Evolutionary conservation across 2,329 filamentous ascomycete genomes (phyloP), one percentile per base, ranked within the genome.

Genomic region (Curvularia spicifera): DNA sequence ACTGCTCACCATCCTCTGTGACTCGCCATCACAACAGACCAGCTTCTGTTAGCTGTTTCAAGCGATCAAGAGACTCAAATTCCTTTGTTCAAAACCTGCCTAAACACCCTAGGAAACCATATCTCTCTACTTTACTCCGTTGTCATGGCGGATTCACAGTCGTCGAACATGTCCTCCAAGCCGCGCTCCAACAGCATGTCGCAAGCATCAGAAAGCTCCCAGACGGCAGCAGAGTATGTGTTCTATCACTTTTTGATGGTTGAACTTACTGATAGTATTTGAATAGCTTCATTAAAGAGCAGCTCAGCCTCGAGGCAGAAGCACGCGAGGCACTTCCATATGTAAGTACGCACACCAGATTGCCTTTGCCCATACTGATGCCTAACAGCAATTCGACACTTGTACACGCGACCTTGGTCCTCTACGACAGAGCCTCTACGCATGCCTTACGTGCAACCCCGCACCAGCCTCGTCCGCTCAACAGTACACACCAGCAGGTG

Each of bases 261-360:
- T 15, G 29, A 10, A 4, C 1, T 24, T n/a, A 31, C 56, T 65
- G 22, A 64, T 2, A 15, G 18, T 5, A n/a, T 9, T 15, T 1
- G 4, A 26, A 51, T 20, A 94, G 91, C 28, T 98, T 96, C 75
- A 92, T 99, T 66, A 87, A 91, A 69, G 88, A 88, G 54, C 95
- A 99, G 75, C 88, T 97, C 72, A 88, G 89, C 66, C 88, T 99
- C 52, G 95, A 99, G 79, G 91, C 91, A 20, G 95, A 99, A 79
- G 95, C 95, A 46, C 92, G 93, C 68, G 94, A 99, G 82, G 91
- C 91, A 60, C 85, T 99, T 6, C 95, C 95, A 65, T 99, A 97
- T 75, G 92, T 96, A 80, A 71, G 87, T 67, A 31, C 42, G 42
- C 20, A 42, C 35, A 70, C n/a, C 15, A 18, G 24, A n/a, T 33